Conservation (phyloP, 2,329 filamentous ascomycete species). For the Sarocladium oryzae region DNA sequence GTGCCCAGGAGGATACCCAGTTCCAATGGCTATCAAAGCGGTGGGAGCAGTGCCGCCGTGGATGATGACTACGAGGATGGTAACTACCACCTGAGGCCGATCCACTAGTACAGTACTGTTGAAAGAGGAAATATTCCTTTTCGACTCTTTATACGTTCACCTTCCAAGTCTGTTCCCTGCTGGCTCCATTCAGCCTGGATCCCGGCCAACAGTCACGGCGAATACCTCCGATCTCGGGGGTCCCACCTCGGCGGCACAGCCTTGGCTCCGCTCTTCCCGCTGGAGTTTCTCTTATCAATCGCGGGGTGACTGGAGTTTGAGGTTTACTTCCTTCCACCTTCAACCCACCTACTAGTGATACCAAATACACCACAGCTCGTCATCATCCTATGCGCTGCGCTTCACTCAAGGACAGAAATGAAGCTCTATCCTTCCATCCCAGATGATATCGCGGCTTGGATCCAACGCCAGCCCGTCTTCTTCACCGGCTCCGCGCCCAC, state of each 20-base stretch:
- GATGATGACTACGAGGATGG: slow-evolving; percentile 28
- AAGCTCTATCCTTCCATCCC: slow-evolving; percentile 52
- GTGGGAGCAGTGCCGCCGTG: slow-evolving; percentile 12
- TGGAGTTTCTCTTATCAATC: too few species aligned
- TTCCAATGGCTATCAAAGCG: slow-evolving; percentile 18
- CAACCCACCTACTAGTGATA: too few species aligned
- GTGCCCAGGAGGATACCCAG: slow-evolving; percentile 21
- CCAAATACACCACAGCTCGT: too few species aligned
- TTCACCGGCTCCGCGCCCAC: slow-evolving; percentile 68
- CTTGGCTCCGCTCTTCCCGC: too few species aligned
- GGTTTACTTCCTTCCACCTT: too few species aligned
- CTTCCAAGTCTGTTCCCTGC: too few species aligned
- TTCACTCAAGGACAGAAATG: too few species aligned
- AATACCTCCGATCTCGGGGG: neutral
- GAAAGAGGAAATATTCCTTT: neutral
- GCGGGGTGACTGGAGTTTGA: too few species aligned
- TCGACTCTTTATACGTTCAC: neutral
- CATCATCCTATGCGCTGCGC: too few species aligned
- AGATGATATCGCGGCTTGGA: slow-evolving; percentile 54
- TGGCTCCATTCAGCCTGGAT: too few species aligned
- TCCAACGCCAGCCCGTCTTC: slow-evolving; percentile 63
- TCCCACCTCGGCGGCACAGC: too few species aligned
- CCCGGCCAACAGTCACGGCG: neutral
- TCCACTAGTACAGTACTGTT: slow-evolving; percentile 12
- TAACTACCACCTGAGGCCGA: slow-evolving; percentile 29